A percentile compares a stretch with the other conserved stretches of the same genome.
Evolutionary conservation across 2,329 filamentous ascomycete species (phyloP).

Genomic region (Talaromyces atroroseus): DNA sequence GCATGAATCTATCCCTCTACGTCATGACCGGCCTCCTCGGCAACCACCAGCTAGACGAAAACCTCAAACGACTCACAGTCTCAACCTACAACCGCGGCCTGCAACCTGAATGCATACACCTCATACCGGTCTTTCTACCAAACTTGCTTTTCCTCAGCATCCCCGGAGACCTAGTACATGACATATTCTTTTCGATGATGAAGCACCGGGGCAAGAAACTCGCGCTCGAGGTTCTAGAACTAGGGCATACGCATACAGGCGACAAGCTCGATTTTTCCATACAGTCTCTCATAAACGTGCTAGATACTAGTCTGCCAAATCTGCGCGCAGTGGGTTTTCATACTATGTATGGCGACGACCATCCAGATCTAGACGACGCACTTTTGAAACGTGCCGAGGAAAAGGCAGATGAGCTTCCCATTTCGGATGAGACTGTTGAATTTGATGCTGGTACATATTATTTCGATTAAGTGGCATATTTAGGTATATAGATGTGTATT

Average conservation of each 20-base stretch:
- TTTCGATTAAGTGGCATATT: slow-evolving; percentile 5
- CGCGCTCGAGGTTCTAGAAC: slow-evolving; percentile 25
- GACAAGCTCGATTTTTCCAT: slow-evolving; percentile 20
- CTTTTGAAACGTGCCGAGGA: slow-evolving; percentile 18
- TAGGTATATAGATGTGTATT: not conserved
- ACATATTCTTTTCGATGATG: slow-evolving; percentile 25
- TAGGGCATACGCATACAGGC: slow-evolving; percentile 19
- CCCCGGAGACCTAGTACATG: slow-evolving; percentile 26
- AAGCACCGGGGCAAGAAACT: slow-evolving; percentile 12
- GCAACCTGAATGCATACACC: slow-evolving; percentile 22
- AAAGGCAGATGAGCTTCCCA: not conserved
- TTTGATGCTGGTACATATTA: slow-evolving; percentile 12
- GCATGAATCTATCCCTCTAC: slow-evolving; percentile 20
- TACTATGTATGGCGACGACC: slow-evolving; percentile 23
- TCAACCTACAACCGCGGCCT: slow-evolving; percentile 21
- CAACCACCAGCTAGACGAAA: slow-evolving; percentile 17
- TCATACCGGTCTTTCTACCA: slow-evolving; percentile 23
- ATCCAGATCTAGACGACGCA: slow-evolving; percentile 25
- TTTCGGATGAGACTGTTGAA: slow-evolving; percentile 12
- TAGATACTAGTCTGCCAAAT: slow-evolving; percentile 21
- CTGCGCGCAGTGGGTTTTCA: slow-evolving; percentile 25
- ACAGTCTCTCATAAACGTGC: slow-evolving; percentile 17
- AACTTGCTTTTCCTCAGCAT: slow-evolving; percentile 25
- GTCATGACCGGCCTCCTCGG: slow-evolving; percentile 22
- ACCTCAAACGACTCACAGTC: slow-evolving; percentile 23